phyloP scores from a whole-genome alignment of 441 rosid genomes.

The Metrosideros polymorpha region DNA sequence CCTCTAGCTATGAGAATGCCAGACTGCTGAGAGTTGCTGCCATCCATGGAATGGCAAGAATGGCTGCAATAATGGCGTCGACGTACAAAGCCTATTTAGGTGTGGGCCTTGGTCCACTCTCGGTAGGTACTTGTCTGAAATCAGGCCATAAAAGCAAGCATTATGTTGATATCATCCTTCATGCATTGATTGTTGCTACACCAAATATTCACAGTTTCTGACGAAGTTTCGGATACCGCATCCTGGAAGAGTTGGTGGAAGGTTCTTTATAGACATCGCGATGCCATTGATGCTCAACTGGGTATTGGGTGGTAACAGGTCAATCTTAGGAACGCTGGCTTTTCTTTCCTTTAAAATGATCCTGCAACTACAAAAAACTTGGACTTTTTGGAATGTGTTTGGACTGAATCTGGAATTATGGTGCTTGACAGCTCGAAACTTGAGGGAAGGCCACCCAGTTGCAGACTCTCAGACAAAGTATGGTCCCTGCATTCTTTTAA shows the following conservation, averaged over 20 bases:
- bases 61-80: constrained; percentile 96
- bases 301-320: constrained; percentile 97
- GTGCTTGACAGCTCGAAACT: constrained; percentile 54
- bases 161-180: neutral
- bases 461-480: constrained; percentile 89
- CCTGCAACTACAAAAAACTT: neutral
- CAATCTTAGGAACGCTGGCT: neutral
- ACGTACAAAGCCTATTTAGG: constrained; percentile 89
- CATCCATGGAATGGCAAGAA: constrained; percentile 89
- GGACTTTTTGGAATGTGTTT: neutral
- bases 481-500: neutral
- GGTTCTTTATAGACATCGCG: constrained; percentile 62
- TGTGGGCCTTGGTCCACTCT: constrained; percentile 89
- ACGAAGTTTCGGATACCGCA: constrained; percentile 79
- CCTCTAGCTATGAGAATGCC: constrained; percentile 60
- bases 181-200: neutral
- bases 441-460: constrained; percentile 64
- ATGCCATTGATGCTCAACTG: constrained; percentile 87
- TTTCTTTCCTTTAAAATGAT: neutral
- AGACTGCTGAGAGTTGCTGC: constrained; percentile 76
- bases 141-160: neutral
- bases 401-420: neutral
- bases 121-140: constrained; percentile 33
- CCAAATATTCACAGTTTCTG: constrained; percentile 46
- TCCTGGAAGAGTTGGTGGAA: constrained; percentile 85